phyloP scores from a whole-genome alignment of 179 eudicot species.

The Nepenthes alata region DNA sequence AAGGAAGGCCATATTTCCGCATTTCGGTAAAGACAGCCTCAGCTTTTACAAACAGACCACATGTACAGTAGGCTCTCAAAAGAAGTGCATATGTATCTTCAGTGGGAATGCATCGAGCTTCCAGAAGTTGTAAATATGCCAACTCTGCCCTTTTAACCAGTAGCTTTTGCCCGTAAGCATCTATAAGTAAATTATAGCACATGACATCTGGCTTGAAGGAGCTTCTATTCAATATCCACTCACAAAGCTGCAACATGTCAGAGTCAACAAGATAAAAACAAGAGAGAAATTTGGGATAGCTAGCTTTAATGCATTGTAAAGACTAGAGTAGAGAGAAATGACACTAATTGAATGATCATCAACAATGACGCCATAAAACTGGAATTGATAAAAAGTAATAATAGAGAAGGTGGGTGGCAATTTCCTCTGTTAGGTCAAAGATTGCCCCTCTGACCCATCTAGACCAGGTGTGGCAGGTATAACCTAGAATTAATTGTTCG shows the following conservation, averaged over 20 bases:
- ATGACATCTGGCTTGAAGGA: slow-evolving; percentile 58
- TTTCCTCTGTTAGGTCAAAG: too few species aligned
- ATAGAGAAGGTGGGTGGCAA: too few species aligned
- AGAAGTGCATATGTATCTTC: slow-evolving; percentile 85
- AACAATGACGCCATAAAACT: too few species aligned
- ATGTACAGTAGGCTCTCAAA: slow-evolving; percentile 54
- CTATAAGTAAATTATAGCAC: slow-evolving; percentile 71
- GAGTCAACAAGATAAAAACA: background rate
- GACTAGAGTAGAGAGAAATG: too few species aligned
- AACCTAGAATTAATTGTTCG: too few species aligned
- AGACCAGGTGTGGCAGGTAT: too few species aligned
- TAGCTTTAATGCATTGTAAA: too few species aligned
- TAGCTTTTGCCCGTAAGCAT: slow-evolving; percentile 65
- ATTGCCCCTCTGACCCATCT: too few species aligned
- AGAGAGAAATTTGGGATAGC: too few species aligned
- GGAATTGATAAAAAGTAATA: too few species aligned
- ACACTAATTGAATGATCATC: too few species aligned
- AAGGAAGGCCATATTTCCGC: slow-evolving; percentile 39
- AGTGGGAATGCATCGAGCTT: slow-evolving; percentile 66
- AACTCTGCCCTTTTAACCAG: slow-evolving; percentile 48
- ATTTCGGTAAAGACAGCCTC: slow-evolving; percentile 70
- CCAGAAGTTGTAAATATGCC: slow-evolving; percentile 49
- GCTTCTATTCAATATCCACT: slow-evolving; percentile 66
- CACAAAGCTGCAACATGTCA: slow-evolving; percentile 38
- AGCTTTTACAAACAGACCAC: slow-evolving; percentile 51